A percentile compares a stretch with the other conserved stretches of the same genome.
Evolutionary conservation across 1,284 basidiomycete species (phyloP).

Genomic region (Tausonia pullulans): DNA sequence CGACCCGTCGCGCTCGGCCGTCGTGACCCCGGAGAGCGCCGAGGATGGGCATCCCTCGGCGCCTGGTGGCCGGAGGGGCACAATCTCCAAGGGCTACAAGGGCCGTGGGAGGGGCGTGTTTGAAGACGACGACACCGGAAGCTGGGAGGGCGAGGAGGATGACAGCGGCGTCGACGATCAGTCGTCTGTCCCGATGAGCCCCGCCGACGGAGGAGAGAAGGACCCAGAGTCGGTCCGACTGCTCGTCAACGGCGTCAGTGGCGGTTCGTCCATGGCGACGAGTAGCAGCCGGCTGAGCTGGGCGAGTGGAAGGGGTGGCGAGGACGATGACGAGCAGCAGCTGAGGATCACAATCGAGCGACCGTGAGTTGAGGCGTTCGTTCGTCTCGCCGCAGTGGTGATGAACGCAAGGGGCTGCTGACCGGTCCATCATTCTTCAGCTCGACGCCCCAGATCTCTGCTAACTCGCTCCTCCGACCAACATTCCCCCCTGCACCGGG

Average conservation of each 20-base stretch:
- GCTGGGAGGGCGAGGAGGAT: background rate
- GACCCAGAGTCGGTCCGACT: background rate
- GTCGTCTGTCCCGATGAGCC: background rate
- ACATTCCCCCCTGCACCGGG: constrained; percentile 35
- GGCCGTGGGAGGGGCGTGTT: background rate
- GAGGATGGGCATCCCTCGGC: background rate
- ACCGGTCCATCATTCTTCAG: background rate
- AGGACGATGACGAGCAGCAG: background rate
- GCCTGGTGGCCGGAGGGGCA: constrained; percentile 2
- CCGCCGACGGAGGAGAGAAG: background rate
- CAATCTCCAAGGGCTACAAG: background rate
- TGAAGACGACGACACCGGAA: background rate
- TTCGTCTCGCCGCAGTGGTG: background rate
- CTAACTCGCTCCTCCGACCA: constrained; percentile 25
- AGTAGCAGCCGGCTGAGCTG: background rate
- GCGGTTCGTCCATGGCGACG: background rate
- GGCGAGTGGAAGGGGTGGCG: background rate
- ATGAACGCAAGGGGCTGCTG: background rate
- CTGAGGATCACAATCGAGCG: constrained; percentile 12
- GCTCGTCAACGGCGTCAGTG: background rate
- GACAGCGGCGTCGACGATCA: background rate
- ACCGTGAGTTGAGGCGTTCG: constrained; percentile 4
- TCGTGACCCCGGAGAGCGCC: background rate
- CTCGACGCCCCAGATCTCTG: constrained; percentile 14
- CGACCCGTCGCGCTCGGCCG: background rate